phyloP scores from a whole-genome alignment of 805 yeast genomes.

The Lachancea fermentati region DNA sequence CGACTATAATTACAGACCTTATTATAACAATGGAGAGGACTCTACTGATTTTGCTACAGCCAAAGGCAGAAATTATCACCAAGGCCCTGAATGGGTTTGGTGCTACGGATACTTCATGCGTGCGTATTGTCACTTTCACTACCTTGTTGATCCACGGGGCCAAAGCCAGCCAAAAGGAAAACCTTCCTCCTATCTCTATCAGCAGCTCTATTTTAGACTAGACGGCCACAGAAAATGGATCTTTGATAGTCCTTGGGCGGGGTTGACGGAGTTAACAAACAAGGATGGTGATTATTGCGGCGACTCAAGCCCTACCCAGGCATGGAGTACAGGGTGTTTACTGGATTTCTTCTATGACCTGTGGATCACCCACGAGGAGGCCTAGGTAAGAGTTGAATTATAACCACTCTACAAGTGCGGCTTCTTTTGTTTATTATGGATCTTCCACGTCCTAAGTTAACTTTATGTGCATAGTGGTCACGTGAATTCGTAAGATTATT shows the following conservation, averaged over 20 bases:
- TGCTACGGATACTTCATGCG: conserved; percentile 79
- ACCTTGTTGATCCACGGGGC: conserved; percentile 34
- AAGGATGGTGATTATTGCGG: conserved; percentile 74
- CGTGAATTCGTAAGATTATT: too few species aligned
- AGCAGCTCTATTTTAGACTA: conserved; percentile 55
- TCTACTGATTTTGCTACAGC: conserved; percentile 84
- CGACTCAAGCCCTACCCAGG: conserved; percentile 94
- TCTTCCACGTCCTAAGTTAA: too few species aligned
- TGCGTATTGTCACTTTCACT: conserved; percentile 58
- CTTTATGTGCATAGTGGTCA: too few species aligned
- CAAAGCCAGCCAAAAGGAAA: conserved; percentile 25
- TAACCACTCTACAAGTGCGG: too few species aligned
- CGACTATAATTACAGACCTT: conserved; percentile 87
- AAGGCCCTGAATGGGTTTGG: conserved; percentile 99
- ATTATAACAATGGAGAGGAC: conserved; percentile 77
- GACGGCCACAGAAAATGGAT: conserved; percentile 67
- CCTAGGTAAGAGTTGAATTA: too few species aligned
- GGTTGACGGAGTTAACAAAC: conserved; percentile 86
- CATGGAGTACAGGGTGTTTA: conserved; percentile 90
- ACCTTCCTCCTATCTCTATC: conserved; percentile 50
- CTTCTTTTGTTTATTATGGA: too few species aligned
- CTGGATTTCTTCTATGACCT: conserved; percentile 72
- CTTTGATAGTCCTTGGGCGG: conserved; percentile 80
- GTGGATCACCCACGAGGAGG: conserved; percentile 31
- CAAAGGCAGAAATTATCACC: conserved; percentile 95